Percentiles rank a stretch among this genome's conserved stretches.
These are phyloP conservation scores for Vanrija humicola DNA, from an alignment of 1,284 basidiomycete species.

Conservation along the genomic window DNA sequence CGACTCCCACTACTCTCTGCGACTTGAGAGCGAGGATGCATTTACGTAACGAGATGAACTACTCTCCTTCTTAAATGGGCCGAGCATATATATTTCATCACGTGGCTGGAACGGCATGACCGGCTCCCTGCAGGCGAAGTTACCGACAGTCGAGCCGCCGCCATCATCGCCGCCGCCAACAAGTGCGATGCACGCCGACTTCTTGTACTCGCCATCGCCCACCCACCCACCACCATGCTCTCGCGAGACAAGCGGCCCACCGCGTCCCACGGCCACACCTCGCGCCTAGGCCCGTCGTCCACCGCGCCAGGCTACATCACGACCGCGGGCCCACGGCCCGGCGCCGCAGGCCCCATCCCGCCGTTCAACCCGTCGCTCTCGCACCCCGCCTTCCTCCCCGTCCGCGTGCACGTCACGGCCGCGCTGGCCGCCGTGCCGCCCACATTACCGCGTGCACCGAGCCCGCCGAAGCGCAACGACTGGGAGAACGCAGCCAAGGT, in stretches of 20 bases:
- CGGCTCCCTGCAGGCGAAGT: too few species aligned
- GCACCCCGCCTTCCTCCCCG: constrained; percentile 18
- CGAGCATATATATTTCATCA: too few species aligned
- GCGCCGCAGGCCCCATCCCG: not conserved
- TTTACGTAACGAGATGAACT: too few species aligned
- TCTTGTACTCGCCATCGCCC: not conserved
- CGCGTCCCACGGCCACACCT: not conserved
- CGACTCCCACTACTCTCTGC: too few species aligned
- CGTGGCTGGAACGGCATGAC: too few species aligned
- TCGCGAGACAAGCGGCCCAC: constrained; percentile 17
- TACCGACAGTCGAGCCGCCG: too few species aligned
- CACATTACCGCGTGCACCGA: not conserved
- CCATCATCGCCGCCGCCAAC: too few species aligned
- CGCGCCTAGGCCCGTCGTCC: not conserved
- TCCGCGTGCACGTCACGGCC: constrained; percentile 10
- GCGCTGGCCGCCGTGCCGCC: not conserved
- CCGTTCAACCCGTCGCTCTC: constrained; percentile 7
- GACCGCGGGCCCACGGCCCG: not conserved
- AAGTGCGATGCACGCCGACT: too few species aligned
- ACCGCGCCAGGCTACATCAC: not conserved
- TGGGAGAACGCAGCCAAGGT: constrained; percentile 14
- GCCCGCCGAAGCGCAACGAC: not conserved
- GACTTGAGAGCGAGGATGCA: too few species aligned
- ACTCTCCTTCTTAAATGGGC: too few species aligned
- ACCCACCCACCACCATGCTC: constrained; percentile 1